These are phyloP conservation scores for Penicillium robsamsonii DNA, from an alignment of 495 filamentous ascomycete species.

Conservation along the genomic window DNA sequence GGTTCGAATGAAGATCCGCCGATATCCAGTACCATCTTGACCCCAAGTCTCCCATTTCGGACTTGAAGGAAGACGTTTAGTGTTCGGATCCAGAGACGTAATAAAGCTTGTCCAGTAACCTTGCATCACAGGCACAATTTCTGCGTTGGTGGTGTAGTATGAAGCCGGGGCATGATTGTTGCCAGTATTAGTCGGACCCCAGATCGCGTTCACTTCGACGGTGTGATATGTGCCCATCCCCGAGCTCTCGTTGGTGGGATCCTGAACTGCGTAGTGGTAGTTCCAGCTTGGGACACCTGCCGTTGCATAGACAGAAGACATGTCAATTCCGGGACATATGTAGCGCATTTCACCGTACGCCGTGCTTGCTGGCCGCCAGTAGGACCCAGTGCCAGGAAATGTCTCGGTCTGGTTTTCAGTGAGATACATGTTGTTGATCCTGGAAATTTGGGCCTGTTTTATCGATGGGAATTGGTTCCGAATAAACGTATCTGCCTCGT, in stretches of 20 bases:
- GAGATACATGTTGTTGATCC: slow-evolving; percentile 61
- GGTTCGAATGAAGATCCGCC: slow-evolving; percentile 54
- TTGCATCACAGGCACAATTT: slow-evolving; percentile 57
- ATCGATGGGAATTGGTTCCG: slow-evolving; percentile 61
- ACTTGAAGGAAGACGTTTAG: slow-evolving; percentile 34
- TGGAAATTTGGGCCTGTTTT: slow-evolving; percentile 47
- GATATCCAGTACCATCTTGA: slow-evolving; percentile 23
- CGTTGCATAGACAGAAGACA: slow-evolving; percentile 45
- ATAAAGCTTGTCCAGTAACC: slow-evolving; percentile 72
- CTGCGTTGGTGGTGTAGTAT: slow-evolving; percentile 52
- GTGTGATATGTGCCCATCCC: slow-evolving; percentile 64
- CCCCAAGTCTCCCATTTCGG: slow-evolving; percentile 53
- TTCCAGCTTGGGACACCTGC: slow-evolving; percentile 50
- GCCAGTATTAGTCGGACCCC: slow-evolving; percentile 46
- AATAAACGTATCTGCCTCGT: slow-evolving; percentile 54
- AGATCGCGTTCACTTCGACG: slow-evolving; percentile 61
- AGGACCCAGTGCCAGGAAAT: slow-evolving; percentile 48
- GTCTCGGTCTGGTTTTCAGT: slow-evolving; percentile 31
- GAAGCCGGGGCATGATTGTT: slow-evolving; percentile 45
- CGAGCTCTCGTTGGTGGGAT: slow-evolving; percentile 41
- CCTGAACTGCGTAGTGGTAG: slow-evolving; percentile 66
- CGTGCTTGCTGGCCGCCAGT: slow-evolving; percentile 58
- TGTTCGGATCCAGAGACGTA: slow-evolving; percentile 62
- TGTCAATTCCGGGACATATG: slow-evolving; percentile 62
- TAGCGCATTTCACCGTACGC: slow-evolving; percentile 76